Evolutionary conservation across 2,329 filamentous ascomycete genomes (phyloP), one percentile per base, ranked within the genome.

Genomic region (Fonsecaea erecta): DNA sequence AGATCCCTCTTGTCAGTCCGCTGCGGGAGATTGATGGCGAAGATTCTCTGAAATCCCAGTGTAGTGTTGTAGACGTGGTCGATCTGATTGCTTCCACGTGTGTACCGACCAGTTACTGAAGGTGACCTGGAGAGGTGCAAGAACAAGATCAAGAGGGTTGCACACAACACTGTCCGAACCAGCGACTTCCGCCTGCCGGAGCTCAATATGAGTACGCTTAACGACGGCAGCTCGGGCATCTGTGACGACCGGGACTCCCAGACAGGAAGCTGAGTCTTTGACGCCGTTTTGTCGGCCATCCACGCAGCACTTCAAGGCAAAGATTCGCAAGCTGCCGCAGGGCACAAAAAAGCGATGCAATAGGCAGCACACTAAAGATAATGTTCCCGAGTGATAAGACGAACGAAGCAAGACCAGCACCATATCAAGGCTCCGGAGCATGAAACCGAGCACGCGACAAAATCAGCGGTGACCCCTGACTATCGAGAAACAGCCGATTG

Each of bases 1-100:
- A 77, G 78, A 75, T 85, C 83, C 48, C 80, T 77, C 66, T 82
- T 82, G 71, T 85, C 82, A 3, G 76, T 79, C 35, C 83, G 76
- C 48, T 80, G 76, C 4, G 80, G 78, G 11, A 85, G 73, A 7
- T 79, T 77, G 55, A 85, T 75, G n/a, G 79, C 78, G 57, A 82
- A 80, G 24, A 83, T 74, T 52, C 79, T 79, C 46, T 65, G 28
- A n/a, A 65, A 65, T 46, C 18, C 40, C n/a, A 46, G 6, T 3
- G 40, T 46, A 18, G 40, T 21, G 51, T 79, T 79, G 48, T 57
- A 24, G 35, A 43, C 16, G 37, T 35, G 11, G 40, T 46, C 40
- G n/a, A 59, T 48, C 4, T 16, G 14, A 34, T 37, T 32, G 30
- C 28, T 4, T 56, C 34, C 28, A 37, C 30, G 16, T 40, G 40